A percentile compares a stretch with the other conserved stretches of the same genome.
Conservation (phyloP, 2,329 filamentous ascomycete species). For the Nigrograna mackinnonii region DNA sequence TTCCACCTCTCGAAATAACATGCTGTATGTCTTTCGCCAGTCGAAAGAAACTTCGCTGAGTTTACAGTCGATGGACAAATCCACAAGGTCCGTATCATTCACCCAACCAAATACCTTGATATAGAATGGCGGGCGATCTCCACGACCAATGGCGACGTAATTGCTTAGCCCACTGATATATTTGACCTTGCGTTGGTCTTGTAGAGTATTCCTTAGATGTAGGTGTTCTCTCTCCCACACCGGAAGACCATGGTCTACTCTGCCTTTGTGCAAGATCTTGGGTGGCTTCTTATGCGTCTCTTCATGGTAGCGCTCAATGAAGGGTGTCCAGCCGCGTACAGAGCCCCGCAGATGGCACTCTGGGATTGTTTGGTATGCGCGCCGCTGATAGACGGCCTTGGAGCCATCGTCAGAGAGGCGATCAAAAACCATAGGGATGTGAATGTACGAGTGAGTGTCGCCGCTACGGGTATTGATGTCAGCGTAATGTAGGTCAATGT, state of each 20-base stretch:
- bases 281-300: conserved; percentile 12
- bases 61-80: conserved; percentile 15
- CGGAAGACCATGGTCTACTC: conserved; percentile 5
- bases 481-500: conserved; percentile 20
- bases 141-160: conserved; percentile 18
- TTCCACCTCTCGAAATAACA: conserved; percentile 18
- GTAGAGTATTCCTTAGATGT: conserved; percentile 8
- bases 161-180: conserved; percentile 11
- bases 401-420: conserved; percentile 11
- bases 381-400: conserved; percentile 12
- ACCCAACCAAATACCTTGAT: conserved; percentile 13
- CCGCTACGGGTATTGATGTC: conserved; percentile 15
- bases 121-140: conserved; percentile 20
- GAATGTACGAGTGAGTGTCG: conserved; percentile 12
- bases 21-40: conserved; percentile 15
- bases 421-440: conserved; percentile 20
- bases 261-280: conserved; percentile 9
- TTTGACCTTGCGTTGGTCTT: conserved; percentile 5
- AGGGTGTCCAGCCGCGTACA: conserved; percentile 21
- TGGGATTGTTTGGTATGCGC: conserved; percentile 6
- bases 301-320: conserved; percentile 17
- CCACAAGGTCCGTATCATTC: conserved; percentile 20
- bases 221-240: conserved; percentile 16
- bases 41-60: conserved; percentile 18
- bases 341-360: conserved; percentile 7